phyloP scores from a whole-genome alignment of 805 yeast genomes.

The Kodamaea leandrae region DNA sequence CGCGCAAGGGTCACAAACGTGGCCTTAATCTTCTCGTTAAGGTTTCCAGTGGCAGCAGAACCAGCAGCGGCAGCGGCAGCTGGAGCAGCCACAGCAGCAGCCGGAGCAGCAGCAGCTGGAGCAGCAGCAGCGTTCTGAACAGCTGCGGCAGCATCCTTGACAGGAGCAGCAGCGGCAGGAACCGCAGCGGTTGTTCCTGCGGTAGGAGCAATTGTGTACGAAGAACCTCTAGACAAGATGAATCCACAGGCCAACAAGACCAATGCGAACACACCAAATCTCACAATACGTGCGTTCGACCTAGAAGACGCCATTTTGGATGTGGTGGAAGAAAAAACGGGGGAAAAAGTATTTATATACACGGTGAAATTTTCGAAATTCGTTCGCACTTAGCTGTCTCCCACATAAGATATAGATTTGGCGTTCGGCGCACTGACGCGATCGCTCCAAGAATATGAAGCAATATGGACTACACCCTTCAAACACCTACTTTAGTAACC shows the following conservation, averaged over 20 bases:
- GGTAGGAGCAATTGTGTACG: conserved; percentile 31
- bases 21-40: conserved; percentile 54
- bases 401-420: too few relatives aligned
- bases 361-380: conserved; percentile 4
- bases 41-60: conserved; percentile 6
- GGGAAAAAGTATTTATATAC: conserved; percentile 5
- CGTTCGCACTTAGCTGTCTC: too few relatives aligned
- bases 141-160: conserved; percentile 8
- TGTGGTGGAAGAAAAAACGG: not conserved
- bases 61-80: conserved; percentile 11
- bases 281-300: conserved; percentile 46
- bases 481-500: too few relatives aligned
- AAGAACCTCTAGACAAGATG: conserved; percentile 47
- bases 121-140: conserved; percentile 8
- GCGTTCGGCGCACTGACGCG: not conserved
- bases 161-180: conserved; percentile 11
- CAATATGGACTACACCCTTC: too few relatives aligned
- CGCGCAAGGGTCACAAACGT: conserved; percentile 80
- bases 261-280: conserved; percentile 48
- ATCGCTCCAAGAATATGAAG: too few relatives aligned
- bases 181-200: conserved; percentile 5
- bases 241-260: conserved; percentile 47
- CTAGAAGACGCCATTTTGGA: conserved; percentile 35
- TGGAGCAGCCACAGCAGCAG: conserved; percentile 11
- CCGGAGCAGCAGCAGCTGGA: conserved; percentile 13